A percentile compares a stretch with the other conserved stretches of the same genome.
These are phyloP conservation scores for Chalara sp. DNA, from an alignment of 2,329 filamentous ascomycete genomes.

Conservation along the genomic window DNA sequence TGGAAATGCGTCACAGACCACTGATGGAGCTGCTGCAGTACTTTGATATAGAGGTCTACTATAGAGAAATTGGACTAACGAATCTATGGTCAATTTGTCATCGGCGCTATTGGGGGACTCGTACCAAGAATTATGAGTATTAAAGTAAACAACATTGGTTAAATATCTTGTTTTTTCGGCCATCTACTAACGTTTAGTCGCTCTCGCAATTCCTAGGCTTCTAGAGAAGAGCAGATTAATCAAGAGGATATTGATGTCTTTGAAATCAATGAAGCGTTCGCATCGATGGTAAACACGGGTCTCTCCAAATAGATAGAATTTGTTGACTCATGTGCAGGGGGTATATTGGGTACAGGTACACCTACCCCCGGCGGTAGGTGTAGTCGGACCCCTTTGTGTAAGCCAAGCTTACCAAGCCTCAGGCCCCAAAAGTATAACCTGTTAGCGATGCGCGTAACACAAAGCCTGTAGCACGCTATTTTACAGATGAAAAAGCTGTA, in stretches of 20 bases:
- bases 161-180: too few species aligned
- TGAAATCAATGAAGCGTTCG: constrained; percentile 98
- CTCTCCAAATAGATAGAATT: too few species aligned
- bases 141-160: constrained; percentile 41
- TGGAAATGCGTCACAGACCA: constrained; percentile 91
- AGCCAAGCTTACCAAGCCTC: too few species aligned
- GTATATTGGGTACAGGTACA: too few species aligned
- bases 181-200: constrained; percentile 35
- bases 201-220: constrained; percentile 87
- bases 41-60: constrained; percentile 68
- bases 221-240: constrained; percentile 76
- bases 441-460: too few species aligned
- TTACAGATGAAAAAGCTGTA: too few species aligned
- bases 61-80: constrained; percentile 75
- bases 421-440: too few species aligned
- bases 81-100: constrained; percentile 85
- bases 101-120: constrained; percentile 77
- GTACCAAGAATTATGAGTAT: constrained; percentile 91
- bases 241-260: constrained; percentile 87
- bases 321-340: too few species aligned
- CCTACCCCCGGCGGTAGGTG: too few species aligned
- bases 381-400: too few species aligned
- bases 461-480: too few species aligned
- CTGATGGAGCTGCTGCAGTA: constrained; percentile 88
- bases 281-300: constrained; percentile 68